Base-by-base conservation (phyloP, 2,329 filamentous ascomycete species). In the Cladophialophora immunda region DNA sequence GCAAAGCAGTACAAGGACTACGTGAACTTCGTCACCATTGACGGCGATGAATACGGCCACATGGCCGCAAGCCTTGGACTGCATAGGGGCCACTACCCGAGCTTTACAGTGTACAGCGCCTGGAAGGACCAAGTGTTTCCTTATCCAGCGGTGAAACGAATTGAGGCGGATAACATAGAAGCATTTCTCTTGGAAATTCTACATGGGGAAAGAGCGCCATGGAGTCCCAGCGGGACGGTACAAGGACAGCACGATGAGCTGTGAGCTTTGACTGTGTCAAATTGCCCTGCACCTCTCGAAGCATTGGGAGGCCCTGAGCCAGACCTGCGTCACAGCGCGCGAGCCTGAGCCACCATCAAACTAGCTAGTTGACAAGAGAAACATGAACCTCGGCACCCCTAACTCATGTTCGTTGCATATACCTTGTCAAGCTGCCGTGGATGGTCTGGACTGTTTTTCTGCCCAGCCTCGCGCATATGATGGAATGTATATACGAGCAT, bases 1-100 rank as follows among this genome's bases (percentile, higher is more conserved):
- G 83, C 84, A 1, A 80, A 79, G 66, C 79, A 79, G 68, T 84
- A 82, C 72, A 69, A 75, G 62, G 82, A 84, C 13, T 85, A 83
- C 64, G 76, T 86, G 13, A 76, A 74, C 62, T 85, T 86, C 66
- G 80, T 83, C 3, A 84, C 81, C 0, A 80, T 84, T 1, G 81
- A 85, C 64, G 75, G 77, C 0, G 65, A 70, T 32, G 82, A 84
- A 66, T 85, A 85, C 68, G 78, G 76, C 3, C 80, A 84, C 27
- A 81, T 84, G 73, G 72, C 77, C 1, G 65, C 70, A 7, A 75
- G 76, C 41, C 73, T 85, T 58, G 84, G 83, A 1, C 69, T 83
- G 45, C 57, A 68, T 6, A 57, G 66, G 0, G 75, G 71, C 4
- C 62, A 65, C 2, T 73, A 72, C 9, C 76, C 76, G 7, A 80